Evolutionary conservation across 169 alveolate species (phyloP), one percentile per base, ranked within the genome.

Genomic region (Plasmodium cynomolgi): DNA sequence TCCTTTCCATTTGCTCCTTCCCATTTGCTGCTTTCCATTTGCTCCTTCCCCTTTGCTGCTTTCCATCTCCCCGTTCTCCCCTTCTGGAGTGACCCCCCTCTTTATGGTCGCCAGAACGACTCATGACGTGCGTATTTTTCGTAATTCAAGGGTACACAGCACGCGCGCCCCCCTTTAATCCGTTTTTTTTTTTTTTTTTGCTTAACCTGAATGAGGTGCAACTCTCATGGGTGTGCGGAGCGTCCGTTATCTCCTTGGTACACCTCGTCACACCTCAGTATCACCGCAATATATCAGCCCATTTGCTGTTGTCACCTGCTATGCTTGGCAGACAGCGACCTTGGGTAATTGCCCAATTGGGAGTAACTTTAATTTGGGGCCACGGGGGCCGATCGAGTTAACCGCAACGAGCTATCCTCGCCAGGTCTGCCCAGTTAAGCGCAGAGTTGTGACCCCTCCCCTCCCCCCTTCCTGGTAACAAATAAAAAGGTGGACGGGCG

Each of bases 121-220:
- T n/a, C n/a, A n/a, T n/a, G n/a, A n/a, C n/a, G n/a, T n/a, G n/a
- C n/a, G n/a, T n/a, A n/a, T n/a, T n/a, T n/a, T n/a, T n/a, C n/a
- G n/a, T n/a, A n/a, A n/a, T n/a, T n/a, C n/a, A n/a, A n/a, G n/a
- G n/a, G n/a, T n/a, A n/a, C n/a, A n/a, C n/a, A n/a, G n/a, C n/a
- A n/a, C n/a, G n/a, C n/a, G n/a, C n/a, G n/a, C 31, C 3, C 56
- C 11, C 31, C 56, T n/a, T 23, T 23, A 47, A 44, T 79, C 50
- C 50, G 23, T 13, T 31, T 77, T 4, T 77, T 79, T 79, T 79
- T 37, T 79, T 79, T 37, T 79, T 79, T 34, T 79, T 79, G 26
- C 29, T 77, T 37, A 37, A 44, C 17, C n/a, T 9, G 13, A 3
- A 0, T 11, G 13, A 44, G 13, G n/a, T n/a, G 56, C 5, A 3